These are phyloP conservation scores for Gymnopus androsaceus DNA, from an alignment of 1,284 basidiomycete species.

Conservation along the genomic window DNA sequence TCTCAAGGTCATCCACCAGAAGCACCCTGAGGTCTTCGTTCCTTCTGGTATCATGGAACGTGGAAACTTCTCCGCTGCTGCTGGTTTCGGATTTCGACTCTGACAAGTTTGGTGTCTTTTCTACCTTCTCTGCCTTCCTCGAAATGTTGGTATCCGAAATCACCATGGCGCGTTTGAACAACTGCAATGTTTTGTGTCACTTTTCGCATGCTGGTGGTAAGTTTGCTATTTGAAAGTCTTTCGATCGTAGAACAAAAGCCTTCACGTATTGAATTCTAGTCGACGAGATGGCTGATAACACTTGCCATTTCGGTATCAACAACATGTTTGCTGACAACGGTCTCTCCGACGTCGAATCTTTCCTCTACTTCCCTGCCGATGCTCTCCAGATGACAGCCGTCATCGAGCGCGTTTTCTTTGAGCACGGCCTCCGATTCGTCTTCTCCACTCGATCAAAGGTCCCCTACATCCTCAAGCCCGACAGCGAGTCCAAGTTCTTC, in stretches of 20 bases:
- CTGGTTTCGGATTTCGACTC: constrained; percentile 78
- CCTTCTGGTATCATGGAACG: constrained; percentile 85
- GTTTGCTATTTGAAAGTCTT: constrained; percentile 20
- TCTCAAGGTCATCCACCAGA: constrained; percentile 81
- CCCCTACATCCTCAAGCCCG: constrained; percentile 80
- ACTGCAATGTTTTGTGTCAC: constrained; percentile 83
- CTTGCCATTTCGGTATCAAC: constrained; percentile 83
- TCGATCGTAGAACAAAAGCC: neutral
- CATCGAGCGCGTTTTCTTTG: constrained; percentile 77
- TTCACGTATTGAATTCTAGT: constrained; percentile 36
- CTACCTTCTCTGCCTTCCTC: constrained; percentile 85
- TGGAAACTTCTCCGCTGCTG: constrained; percentile 81
- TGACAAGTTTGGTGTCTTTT: constrained; percentile 80
- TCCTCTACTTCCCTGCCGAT: constrained; percentile 86
- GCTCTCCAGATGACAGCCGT: constrained; percentile 77
- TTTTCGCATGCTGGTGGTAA: constrained; percentile 84
- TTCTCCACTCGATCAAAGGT: constrained; percentile 88
- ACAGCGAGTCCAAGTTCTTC: constrained; percentile 67
- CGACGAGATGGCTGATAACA: constrained; percentile 83
- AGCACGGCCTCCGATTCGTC: constrained; percentile 77
- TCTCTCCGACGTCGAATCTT: constrained; percentile 73
- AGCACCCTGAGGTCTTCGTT: constrained; percentile 84
- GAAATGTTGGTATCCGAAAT: constrained; percentile 87
- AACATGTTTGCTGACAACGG: constrained; percentile 86
- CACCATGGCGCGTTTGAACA: constrained; percentile 87